Base-by-base conservation (phyloP, 2,329 filamentous ascomycete species). In the Phialemonium atrogriseum region DNA sequence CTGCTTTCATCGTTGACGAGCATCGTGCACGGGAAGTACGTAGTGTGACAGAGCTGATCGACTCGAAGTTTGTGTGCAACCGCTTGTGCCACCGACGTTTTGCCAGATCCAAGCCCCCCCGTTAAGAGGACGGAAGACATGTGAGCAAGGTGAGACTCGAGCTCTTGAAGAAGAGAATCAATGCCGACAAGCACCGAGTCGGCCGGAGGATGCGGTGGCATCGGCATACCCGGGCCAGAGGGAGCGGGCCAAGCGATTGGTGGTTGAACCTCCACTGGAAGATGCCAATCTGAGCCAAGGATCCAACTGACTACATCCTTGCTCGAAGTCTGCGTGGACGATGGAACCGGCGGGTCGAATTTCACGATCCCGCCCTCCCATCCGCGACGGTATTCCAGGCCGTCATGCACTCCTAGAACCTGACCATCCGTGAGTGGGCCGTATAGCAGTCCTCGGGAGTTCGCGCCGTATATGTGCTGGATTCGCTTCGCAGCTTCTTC, bases 371-470 rank as follows among this genome's bases (percentile, higher is more conserved):
- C 89, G 3, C 91, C 91, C 40, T 87, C 77, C 77, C 89, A 95
- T 10, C 73, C 71, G 24, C 70, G 64, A 5, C 62, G 68, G 31
- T 54, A 62, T 43, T 59, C 68, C n/a, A 70, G 60, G 14, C 61
- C 75, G 36, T 69, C 65, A 33, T 68, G 68, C 21, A 67, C 46
- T 1, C 65, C 77, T 13, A 98, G 59, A 10, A 95, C 59, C 60
- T 89, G 82, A 3, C 89, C 88, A 54, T 98, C 86, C 0, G 88
- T 95, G 30, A 98, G 54, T 5, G 91, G 87, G 0, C 91, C 91
- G 34, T 83, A 74, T 2, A 96, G 62, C 12, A 96, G 55, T 2
- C 81, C 77, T n/a, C n/a, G n/a, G n/a, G n/a, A n/a, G n/a, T n/a
- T n/a, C 14, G 66, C 68, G 13, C 76, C 73, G 44, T 91, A 91